Conservation (phyloP, 805 yeast genomes). For the Ogataea wickerhamii region DNA sequence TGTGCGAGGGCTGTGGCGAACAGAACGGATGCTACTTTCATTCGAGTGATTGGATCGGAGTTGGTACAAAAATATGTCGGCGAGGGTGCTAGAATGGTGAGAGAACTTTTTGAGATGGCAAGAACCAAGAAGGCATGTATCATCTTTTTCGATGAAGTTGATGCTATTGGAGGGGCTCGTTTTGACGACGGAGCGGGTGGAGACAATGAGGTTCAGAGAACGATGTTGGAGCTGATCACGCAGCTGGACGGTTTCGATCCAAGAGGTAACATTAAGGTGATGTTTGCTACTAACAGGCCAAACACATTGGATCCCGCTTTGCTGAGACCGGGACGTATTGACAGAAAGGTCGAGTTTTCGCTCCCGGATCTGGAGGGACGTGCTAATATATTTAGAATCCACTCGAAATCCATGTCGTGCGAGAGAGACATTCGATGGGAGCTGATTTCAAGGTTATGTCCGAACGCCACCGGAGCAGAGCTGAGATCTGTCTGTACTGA, state of each 20-base stretch:
- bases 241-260: slow-evolving; percentile 99
- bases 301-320: slow-evolving; percentile 97
- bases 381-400: slow-evolving; percentile 95
- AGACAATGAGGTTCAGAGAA: slow-evolving; percentile 97
- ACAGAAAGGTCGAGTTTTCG: slow-evolving; percentile 95
- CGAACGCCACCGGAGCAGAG: slow-evolving; percentile 98
- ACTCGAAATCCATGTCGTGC: slow-evolving; percentile 95
- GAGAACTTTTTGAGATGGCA: slow-evolving; percentile 98
- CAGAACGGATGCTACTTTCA: slow-evolving; percentile 98
- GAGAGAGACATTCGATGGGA: slow-evolving; percentile 99
- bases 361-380: slow-evolving; percentile 97
- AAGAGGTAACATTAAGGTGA: slow-evolving; percentile 96
- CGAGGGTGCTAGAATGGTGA: slow-evolving; percentile 99
- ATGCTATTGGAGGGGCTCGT: slow-evolving; percentile 99
- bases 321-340: slow-evolving; percentile 97
- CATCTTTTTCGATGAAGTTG: slow-evolving; percentile 96
- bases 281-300: slow-evolving; percentile 99
- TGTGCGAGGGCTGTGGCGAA: slow-evolving; percentile 99
- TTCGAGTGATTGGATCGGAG: slow-evolving; percentile 97
- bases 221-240: slow-evolving; percentile 96
- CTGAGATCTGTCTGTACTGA: slow-evolving; percentile 97
- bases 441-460: slow-evolving; percentile 93
- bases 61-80: slow-evolving; percentile 98
- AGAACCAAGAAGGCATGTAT: slow-evolving; percentile 97
- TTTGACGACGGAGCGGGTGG: slow-evolving; percentile 99